phyloP scores from a whole-genome alignment of 2,329 filamentous ascomycete species.

The Cucurbitaria berberidis region DNA sequence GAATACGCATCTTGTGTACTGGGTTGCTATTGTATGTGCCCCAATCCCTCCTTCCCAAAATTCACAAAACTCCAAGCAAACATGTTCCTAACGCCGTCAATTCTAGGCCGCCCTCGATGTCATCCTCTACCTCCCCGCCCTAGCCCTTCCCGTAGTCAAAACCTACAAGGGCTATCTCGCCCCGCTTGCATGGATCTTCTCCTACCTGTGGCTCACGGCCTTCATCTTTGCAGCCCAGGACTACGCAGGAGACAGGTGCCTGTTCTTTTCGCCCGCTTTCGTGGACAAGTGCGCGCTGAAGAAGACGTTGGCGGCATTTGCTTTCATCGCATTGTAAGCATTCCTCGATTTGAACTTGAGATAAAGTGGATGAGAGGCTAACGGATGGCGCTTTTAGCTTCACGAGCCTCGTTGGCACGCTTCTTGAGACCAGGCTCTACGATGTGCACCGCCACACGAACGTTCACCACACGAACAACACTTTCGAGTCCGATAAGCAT shows the following conservation, averaged over 20 bases:
- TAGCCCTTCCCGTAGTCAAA: slow-evolving; percentile 17
- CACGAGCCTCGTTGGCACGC: slow-evolving; percentile 22
- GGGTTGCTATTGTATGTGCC: slow-evolving; percentile 19
- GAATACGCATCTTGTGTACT: slow-evolving; percentile 28
- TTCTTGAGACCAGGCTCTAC: slow-evolving; percentile 26
- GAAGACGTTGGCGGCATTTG: slow-evolving; percentile 28
- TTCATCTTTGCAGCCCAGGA: slow-evolving; percentile 33
- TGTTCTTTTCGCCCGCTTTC: slow-evolving; percentile 10
- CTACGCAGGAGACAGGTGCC: slow-evolving; percentile 21
- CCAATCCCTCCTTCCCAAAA: neutral
- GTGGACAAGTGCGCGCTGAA: slow-evolving; percentile 24
- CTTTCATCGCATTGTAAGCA: slow-evolving; percentile 35
- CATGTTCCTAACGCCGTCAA: neutral
- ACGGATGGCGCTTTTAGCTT: slow-evolving; percentile 13
- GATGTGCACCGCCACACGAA: slow-evolving; percentile 16
- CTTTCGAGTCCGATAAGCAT: slow-evolving; percentile 5
- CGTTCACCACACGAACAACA: neutral
- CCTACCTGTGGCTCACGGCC: slow-evolving; percentile 35
- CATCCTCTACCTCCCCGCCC: slow-evolving; percentile 20
- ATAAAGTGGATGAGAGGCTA: neutral
- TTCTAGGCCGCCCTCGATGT: slow-evolving; percentile 18
- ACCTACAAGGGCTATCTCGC: slow-evolving; percentile 30
- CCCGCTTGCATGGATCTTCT: slow-evolving; percentile 23
- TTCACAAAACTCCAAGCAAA: neutral
- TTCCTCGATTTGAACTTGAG: neutral